Evolutionary conservation across 208 protist species (phyloP).

Genomic region (Trypanosoma mega): DNA sequence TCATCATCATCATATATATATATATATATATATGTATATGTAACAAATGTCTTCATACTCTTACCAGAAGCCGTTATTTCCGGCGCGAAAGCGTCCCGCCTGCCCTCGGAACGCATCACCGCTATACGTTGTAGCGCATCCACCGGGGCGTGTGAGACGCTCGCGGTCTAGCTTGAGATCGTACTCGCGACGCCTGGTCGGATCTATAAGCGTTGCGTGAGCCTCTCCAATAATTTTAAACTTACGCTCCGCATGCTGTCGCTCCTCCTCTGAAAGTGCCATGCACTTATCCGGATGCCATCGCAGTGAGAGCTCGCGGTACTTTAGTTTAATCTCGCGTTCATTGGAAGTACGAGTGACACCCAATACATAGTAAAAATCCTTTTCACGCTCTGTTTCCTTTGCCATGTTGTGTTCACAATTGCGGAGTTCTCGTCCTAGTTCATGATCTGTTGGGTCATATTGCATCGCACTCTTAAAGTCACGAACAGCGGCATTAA

Average conservation of each 20-base stretch:
- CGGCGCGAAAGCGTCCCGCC: conserved; percentile 38
- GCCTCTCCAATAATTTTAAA: conserved; percentile 91
- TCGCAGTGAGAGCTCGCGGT: conserved; percentile 85
- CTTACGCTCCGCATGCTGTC: conserved; percentile 78
- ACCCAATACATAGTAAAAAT: conserved; percentile 89
- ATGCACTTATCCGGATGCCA: conserved; percentile 93
- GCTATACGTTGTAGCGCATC: conserved; percentile 48
- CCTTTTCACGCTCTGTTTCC: conserved; percentile 82
- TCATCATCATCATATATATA: background rate
- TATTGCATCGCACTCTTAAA: conserved; percentile 82
- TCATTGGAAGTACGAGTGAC: conserved; percentile 61
- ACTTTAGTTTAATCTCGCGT: conserved; percentile 84
- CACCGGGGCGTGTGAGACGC: conserved; percentile 39
- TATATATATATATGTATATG: conserved; percentile 6
- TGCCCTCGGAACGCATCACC: conserved; percentile 45
- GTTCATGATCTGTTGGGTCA: conserved; percentile 65
- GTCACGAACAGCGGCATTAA: conserved; percentile 78
- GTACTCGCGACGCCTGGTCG: conserved; percentile 77
- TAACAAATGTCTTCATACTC: no score
- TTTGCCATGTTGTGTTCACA: conserved; percentile 69
- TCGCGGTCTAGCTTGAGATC: conserved; percentile 74
- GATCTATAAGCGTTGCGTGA: conserved; percentile 74
- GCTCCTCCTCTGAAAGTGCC: conserved; percentile 56
- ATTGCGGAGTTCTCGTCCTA: conserved; percentile 63
- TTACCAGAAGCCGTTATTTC: conserved; percentile 61